Base-by-base conservation (phyloP, 2,329 filamentous ascomycete genomes). In the Nemania diffusa region DNA sequence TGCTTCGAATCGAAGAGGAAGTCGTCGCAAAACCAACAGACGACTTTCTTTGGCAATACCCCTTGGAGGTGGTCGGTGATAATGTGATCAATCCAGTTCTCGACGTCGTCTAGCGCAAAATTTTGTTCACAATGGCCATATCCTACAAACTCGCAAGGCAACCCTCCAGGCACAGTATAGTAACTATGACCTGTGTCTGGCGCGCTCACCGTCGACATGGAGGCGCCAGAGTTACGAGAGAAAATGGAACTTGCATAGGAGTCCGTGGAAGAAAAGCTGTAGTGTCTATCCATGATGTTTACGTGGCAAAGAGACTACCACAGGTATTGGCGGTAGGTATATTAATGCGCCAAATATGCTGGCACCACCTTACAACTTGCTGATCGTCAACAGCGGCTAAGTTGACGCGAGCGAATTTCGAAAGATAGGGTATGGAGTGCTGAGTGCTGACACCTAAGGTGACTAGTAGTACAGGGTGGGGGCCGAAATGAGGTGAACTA, bases 11-110 rank as follows among this genome's bases (percentile, higher is more conserved):
- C 70, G 63, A 84, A 85, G 0, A 34, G 15, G 5, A 65, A 59
- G 0, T 73, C 52, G 61, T 83, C 78, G 71, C 87, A 89, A 66
- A 85, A 88, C 81, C 82, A 86, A 71, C 87, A 89, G 0, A 79
- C 60, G 4, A 78, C 78, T 11, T 69, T 70, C 0, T 11, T 8
- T 0, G 85, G 85, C 5, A 82, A 79, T 0, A 20, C 62, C 3
- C 74, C 37, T 0, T 40, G 1, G 8, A 82, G 71, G 68, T 87
- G 84, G 0, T 77, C 72, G 0, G 67, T 27, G 1, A 74, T 60
- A 29, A 82, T 80, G 65, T 89, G 87, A 0, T 77, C 63, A 15
- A 85, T 80, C 86, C 86, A 88, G 2, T 17, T 59, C 0, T 78
- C 71, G 24, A 75, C 71, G 0, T 85, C 76, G 9, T 81, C 73